Evolutionary conservation across 2,329 filamentous ascomycete species (phyloP).

Genomic region (Pseudogymnoascus sp.): DNA sequence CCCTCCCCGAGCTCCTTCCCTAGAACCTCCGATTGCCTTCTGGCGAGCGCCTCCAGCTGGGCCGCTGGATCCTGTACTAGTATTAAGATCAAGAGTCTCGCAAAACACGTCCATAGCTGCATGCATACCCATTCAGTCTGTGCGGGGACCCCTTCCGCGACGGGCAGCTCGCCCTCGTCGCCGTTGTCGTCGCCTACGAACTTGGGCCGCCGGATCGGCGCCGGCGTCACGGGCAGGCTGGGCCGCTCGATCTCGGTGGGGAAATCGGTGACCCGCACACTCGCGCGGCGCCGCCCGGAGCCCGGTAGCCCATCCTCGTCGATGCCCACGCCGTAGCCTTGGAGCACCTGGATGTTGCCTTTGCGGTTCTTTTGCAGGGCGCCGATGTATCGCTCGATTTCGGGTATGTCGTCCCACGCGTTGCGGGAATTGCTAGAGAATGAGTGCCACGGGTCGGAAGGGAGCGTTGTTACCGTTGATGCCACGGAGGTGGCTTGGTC

Average conservation of each 20-base stretch:
- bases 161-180: slow-evolving; percentile 55
- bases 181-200: slow-evolving; percentile 46
- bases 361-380: slow-evolving; percentile 59
- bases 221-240: slow-evolving; percentile 84
- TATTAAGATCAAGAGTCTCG: slow-evolving; percentile 37
- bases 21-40: slow-evolving; percentile 57
- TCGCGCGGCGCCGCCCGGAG: slow-evolving; percentile 33
- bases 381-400: slow-evolving; percentile 83
- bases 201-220: slow-evolving; percentile 62
- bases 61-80: slow-evolving; percentile 58
- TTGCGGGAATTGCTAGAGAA: slow-evolving; percentile 59
- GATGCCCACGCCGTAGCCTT: slow-evolving; percentile 27
- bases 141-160: slow-evolving; percentile 74
- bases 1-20: slow-evolving; percentile 43
- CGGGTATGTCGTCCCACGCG: slow-evolving; percentile 87
- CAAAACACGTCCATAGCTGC: slow-evolving; percentile 39
- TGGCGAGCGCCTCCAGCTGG: slow-evolving; percentile 63
- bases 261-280: slow-evolving; percentile 75
- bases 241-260: slow-evolving; percentile 75
- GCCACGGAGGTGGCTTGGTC: slow-evolving; percentile 39
- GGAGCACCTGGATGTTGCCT: slow-evolving; percentile 30
- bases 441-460: slow-evolving; percentile 60
- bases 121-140: slow-evolving; percentile 93
- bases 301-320: slow-evolving; percentile 24
- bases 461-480: slow-evolving; percentile 39